Base-by-base conservation (phyloP, 345 rosid genomes). In the Camelina neglecta region DNA sequence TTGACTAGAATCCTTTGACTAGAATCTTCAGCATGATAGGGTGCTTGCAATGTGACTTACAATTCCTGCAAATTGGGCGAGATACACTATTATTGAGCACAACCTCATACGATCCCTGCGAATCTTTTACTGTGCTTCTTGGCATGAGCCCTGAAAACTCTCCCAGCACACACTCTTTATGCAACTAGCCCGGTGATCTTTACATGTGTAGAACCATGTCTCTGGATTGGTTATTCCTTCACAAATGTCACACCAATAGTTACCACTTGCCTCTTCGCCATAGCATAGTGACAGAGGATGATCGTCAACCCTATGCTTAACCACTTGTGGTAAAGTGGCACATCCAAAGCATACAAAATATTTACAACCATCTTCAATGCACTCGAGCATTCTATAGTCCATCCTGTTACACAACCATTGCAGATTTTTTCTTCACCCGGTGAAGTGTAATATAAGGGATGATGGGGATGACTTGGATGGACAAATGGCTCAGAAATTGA, bases 161-260 rank as follows among this genome's bases (percentile, higher is more conserved):
- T 36, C 60, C 60, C 1, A 67, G 0, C 12, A 47, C 71, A 51
- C 60, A 50, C 2, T n/a, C 1, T 39, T 0, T 42, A 55, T 69
- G 63, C 24, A 69, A 24, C 11, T 39, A 42, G 8, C 26, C 0
- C 7, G 7, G 0, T 18, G 26, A 41, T 68, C 63, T 51, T 54
- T 41, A n/a, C 72, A 53, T 1, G 73, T 69, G 23, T 42, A 69
- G 41, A 41, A 69, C 73, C 73, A 69, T 18, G 1, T 42, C 1
- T 18, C 0, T 55, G 11, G 23, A 44, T 42, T 11, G 4, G 11
- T 6, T 24, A 24, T 69, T 56, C 12, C 13, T 16, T 69, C 54
- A 44, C 55, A 48, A 48, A 48, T 48, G 1, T 2, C 51, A 48
- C 51, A 48, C 51, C 51, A 48, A 20, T 48, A 3, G n/a, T 15